phyloP scores from a whole-genome alignment of 2,329 filamentous ascomycete genomes.

The Colletotrichum agaves region DNA sequence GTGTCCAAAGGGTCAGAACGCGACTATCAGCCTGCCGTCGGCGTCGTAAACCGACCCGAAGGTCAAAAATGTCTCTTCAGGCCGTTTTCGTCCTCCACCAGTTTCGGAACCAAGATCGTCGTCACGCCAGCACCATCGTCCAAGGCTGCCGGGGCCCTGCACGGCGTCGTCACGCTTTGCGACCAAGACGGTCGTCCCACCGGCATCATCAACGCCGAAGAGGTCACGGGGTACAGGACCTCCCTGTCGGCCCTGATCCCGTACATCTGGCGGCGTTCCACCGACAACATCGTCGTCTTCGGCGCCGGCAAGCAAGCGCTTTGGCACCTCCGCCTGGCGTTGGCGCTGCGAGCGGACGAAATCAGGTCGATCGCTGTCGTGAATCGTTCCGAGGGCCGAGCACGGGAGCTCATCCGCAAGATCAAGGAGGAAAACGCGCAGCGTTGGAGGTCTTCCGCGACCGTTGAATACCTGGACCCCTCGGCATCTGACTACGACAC shows the following conservation, averaged over 20 bases:
- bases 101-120: slow-evolving; percentile 42
- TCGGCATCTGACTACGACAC: not conserved
- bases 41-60: slow-evolving; percentile 39
- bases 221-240: slow-evolving; percentile 76
- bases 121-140: slow-evolving; percentile 24
- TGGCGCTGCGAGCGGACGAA: slow-evolving; percentile 58
- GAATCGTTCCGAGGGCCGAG: slow-evolving; percentile 43
- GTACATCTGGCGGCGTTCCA: slow-evolving; percentile 52
- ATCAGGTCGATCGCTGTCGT: slow-evolving; percentile 46
- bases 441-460: not conserved
- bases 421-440: slow-evolving; percentile 4
- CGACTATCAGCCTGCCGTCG: slow-evolving; percentile 39
- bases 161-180: slow-evolving; percentile 62
- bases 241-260: slow-evolving; percentile 72
- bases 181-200: slow-evolving; percentile 57
- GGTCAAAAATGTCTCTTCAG: slow-evolving; percentile 43
- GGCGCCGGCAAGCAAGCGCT: slow-evolving; percentile 77
- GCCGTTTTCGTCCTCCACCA: slow-evolving; percentile 38
- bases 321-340: slow-evolving; percentile 75
- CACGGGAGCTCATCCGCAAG: not conserved
- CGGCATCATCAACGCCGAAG: slow-evolving; percentile 73
- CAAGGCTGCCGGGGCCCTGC: not conserved
- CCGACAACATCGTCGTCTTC: slow-evolving; percentile 70
- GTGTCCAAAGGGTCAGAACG: slow-evolving; percentile 38
- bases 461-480: not conserved